Evolutionary conservation across 2,329 filamentous ascomycete species (phyloP), one percentile per base, ranked within the genome.

Genomic region (Paramyrothecium roridum): DNA sequence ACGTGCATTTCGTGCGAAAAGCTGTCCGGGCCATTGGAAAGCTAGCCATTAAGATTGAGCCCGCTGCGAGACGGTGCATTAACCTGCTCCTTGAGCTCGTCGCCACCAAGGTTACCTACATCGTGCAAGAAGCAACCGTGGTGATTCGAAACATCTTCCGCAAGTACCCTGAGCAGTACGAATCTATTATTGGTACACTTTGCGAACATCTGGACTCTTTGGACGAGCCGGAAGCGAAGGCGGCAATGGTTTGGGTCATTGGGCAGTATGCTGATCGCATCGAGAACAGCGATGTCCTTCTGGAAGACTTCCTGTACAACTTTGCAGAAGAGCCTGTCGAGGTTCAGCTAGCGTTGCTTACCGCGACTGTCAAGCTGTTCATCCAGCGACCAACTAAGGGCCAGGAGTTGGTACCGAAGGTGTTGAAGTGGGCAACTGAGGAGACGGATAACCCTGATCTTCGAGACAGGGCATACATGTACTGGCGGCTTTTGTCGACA

Each of bases 71-170:
- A 64, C 83, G 90, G 57, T 99, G 95, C 74, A 99, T 99, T 70
- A 93, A 93, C 67, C 88, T 96, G 7, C 80, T 99, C 1, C 81
- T 99, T 20, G 92, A 97, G 59, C 83, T 99, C 45, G 95, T 99
- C 49, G 89, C 93, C 26, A 98, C 95, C n/a, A 98, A 98, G 75
- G 88, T 99, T 54, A 96, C 93, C 0, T 99, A 99, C 69, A 99
- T 99, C 62, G 95, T 99, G 1, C 95, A 99, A 74, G 95, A 99
- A 78, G 95, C 95, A 17, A 99, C 95, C 0, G 95, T 99, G 6
- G 95, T 99, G 23, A 99, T 99, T 68, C 89, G 92, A 62, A 99
- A 99, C 72, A 99, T 99, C 67, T 99, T 99, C 82, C 88, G 95
- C 63, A 98, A 98, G 76, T 99, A 99, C 67, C 95, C 95, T 10